Evolutionary conservation across 202 grass and related monocot genomes (phyloP).

Genomic region (Dendrocalamus latiflorus): DNA sequence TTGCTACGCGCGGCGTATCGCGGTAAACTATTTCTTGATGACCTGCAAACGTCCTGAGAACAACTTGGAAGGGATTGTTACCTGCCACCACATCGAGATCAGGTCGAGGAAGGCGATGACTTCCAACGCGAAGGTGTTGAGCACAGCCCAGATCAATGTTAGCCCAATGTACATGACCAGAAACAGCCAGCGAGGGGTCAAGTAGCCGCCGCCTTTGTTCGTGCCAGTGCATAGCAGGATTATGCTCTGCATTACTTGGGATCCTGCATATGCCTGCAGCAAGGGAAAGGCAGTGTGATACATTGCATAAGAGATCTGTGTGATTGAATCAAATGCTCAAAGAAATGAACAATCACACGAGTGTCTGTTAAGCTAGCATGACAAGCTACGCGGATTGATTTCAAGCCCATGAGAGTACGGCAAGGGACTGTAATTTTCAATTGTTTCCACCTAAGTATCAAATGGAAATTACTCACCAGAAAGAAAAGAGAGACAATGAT

Average conservation of each 20-base stretch:
- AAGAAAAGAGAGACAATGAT: neutral
- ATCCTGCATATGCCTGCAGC: conserved; percentile 76
- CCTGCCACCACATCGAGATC: conserved; percentile 98
- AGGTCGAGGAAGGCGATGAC: conserved; percentile 95
- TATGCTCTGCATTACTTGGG: conserved; percentile 85
- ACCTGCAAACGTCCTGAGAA: neutral
- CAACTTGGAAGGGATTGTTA: neutral
- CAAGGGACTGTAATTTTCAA: neutral
- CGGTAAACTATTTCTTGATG: neutral
- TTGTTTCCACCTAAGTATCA: neutral
- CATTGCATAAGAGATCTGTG: neutral
- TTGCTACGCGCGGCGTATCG: too few relatives aligned
- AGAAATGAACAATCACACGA: neutral
- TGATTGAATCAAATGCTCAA: neutral
- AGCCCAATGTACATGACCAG: conserved; percentile 77
- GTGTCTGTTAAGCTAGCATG: neutral
- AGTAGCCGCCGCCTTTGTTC: conserved; percentile 82
- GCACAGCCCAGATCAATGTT: conserved; percentile 85
- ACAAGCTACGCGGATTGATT: neutral
- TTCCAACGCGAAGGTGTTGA: conserved; percentile 94
- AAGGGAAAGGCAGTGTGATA: neutral
- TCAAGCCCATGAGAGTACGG: neutral
- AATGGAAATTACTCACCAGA: neutral
- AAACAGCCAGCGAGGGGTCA: conserved; percentile 72
- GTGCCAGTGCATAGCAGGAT: conserved; percentile 86